Conservation (phyloP, 2,329 filamentous ascomycete species). For the Cyphellophora europaea region DNA sequence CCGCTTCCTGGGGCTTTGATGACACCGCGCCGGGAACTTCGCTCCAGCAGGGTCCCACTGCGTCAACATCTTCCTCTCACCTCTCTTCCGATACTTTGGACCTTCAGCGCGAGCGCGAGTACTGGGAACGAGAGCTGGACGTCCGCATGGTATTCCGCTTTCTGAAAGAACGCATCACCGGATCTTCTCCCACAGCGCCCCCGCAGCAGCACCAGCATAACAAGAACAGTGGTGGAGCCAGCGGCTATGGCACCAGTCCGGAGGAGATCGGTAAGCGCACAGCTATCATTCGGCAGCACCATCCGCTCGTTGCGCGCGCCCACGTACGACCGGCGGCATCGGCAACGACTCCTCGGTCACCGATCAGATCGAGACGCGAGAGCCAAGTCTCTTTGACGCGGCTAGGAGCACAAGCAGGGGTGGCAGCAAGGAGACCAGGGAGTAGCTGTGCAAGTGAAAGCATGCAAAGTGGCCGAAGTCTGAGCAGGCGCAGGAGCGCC, state of each 20-base stretch:
- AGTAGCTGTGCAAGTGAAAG: slow-evolving; percentile 83
- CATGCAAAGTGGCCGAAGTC: slow-evolving; percentile 58
- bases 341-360: slow-evolving; percentile 40
- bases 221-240: slow-evolving; percentile 25
- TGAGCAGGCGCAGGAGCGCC: slow-evolving; percentile 23
- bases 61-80: slow-evolving; percentile 32
- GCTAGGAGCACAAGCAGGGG: background rate
- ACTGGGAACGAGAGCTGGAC: slow-evolving; percentile 91
- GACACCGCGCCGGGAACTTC: slow-evolving; percentile 42
- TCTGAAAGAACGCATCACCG: slow-evolving; percentile 62
- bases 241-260: slow-evolving; percentile 20
- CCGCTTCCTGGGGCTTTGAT: slow-evolving; percentile 58
- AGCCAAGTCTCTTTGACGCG: slow-evolving; percentile 36
- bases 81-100: slow-evolving; percentile 25
- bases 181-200: slow-evolving; percentile 27
- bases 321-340: slow-evolving; percentile 19
- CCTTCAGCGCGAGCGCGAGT: slow-evolving; percentile 54
- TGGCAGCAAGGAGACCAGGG: slow-evolving; percentile 33
- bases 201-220: slow-evolving; percentile 33
- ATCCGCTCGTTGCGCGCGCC: slow-evolving; percentile 64
- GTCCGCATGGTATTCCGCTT: slow-evolving; percentile 88
- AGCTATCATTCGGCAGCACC: slow-evolving; percentile 77
- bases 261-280: slow-evolving; percentile 66
- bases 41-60: too few species aligned
- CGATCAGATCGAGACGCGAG: slow-evolving; percentile 20